Evolutionary conservation across 2,329 filamentous ascomycete species (phyloP), one percentile per base, ranked within the genome.

Genomic region (Nigrospora osmanthi): DNA sequence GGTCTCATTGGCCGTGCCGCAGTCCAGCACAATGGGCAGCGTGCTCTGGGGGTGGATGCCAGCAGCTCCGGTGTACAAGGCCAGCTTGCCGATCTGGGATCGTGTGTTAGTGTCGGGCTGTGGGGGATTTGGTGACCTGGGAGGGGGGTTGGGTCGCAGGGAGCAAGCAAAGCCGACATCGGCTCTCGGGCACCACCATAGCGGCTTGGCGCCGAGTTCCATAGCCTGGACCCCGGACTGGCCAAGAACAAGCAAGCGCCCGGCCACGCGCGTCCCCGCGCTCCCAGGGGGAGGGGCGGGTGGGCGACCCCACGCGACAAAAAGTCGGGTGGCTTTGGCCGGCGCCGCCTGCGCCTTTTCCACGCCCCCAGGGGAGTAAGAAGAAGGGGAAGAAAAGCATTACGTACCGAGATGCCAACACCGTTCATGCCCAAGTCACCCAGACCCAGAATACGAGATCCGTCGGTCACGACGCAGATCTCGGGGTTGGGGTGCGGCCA

Each of bases 341-440:
- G 7, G 7, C 10, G 23, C 2, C 10, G 23, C 23, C 23, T 2
- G 7, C 23, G 23, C 23, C 7, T 28, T 28, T 28, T 10, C 23
- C 23, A 4, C 23, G 9, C n/a, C n/a, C n/a, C n/a, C n/a, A n/a
- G n/a, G 7, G 23, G 23, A 2, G 23, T 2, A 2, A 28, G 5
- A 7, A 28, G 23, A 28, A 28, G 23, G 43, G 17, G 35, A 28
- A 35, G 42, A 34, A 38, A 41, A 36, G 40, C 30, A 38, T 39
- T 23, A 76, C 78, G 69, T 68, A 83, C 91, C 50, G 93, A 89
- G 67, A 98, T 98, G 54, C 93, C 93, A 73, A 97, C 95, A 60
- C 93, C 93, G 67, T 96, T 96, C 54, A 98, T 84, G 55, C 93
- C 93, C 46, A 97, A 79, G 68, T 98, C 93, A 56, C 93, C 93